phyloP scores from a whole-genome alignment of 129 eudicot genomes.

The Smallanthus sonchifolius region DNA sequence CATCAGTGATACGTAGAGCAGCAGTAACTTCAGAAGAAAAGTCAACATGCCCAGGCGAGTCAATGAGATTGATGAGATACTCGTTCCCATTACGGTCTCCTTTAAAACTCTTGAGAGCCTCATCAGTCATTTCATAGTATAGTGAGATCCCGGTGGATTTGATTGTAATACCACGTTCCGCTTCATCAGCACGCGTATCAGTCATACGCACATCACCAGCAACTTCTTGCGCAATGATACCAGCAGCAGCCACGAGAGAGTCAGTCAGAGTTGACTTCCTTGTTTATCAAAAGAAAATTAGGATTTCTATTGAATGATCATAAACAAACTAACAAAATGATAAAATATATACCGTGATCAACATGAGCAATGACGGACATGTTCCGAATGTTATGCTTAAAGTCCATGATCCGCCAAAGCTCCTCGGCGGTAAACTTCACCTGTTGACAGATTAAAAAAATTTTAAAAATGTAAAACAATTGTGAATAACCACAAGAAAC shows the following conservation, averaged over 20 bases:
- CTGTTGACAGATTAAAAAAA: conserved; percentile 24
- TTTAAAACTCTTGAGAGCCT: conserved; percentile 32
- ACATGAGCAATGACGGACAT: conserved; percentile 87
- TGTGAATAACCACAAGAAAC: neutral
- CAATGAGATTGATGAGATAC: conserved; percentile 60
- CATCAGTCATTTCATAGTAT: conserved; percentile 51
- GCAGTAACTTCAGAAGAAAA: conserved; percentile 60
- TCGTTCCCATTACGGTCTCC: conserved; percentile 48
- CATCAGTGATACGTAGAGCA: conserved; percentile 58
- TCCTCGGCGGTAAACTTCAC: conserved; percentile 81
- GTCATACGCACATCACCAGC: conserved; percentile 76
- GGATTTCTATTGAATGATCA: neutral
- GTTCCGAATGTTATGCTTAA: conserved; percentile 63
- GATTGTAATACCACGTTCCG: conserved; percentile 64
- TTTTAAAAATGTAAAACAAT: neutral
- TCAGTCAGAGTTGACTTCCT: conserved; percentile 61
- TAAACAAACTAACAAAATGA: neutral
- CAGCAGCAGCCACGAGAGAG: conserved; percentile 63
- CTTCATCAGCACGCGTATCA: conserved; percentile 63
- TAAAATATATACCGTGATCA: conserved; percentile 49
- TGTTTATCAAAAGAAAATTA: neutral
- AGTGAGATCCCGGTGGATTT: conserved; percentile 59
- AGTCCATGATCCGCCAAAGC: conserved; percentile 70
- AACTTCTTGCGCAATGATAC: conserved; percentile 45
- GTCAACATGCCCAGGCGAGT: conserved; percentile 63